Evolutionary conservation across 2,329 filamentous ascomycete genomes (phyloP), one percentile per base, ranked within the genome.

Genomic region (Daldinia sp.): DNA sequence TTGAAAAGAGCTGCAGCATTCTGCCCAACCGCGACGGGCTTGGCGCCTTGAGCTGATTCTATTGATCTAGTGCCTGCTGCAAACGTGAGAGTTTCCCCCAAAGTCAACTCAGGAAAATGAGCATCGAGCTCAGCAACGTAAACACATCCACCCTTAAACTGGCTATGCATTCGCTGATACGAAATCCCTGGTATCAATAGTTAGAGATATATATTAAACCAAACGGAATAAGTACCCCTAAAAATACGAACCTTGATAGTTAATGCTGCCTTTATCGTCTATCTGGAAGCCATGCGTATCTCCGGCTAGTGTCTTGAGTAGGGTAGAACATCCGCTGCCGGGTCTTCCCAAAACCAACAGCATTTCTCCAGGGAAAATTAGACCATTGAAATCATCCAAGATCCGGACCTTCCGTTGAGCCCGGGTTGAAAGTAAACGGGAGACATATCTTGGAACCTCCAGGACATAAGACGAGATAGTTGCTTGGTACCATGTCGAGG

Each of bases 71-170:
- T 88, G 87, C 4, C 87, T 80, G 90, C 90, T 23, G 91, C 91
- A 66, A 94, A 93, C 57, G 85, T 87, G 43, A 94, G 82, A 2
- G 91, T 94, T 68, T 94, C 88, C 49, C 90, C 90, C 30, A 94
- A 90, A 0, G 85, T 88, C 67, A 94, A 78, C 76, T 88, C 85
- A 4, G 90, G 89, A 72, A 93, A 93, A 76, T 93, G 90, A 2
- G 90, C 88, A 74, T 95, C 92, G 30, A 91, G 88, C 75, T 94
- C 91, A 59, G 90, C 90, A 0, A 90, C 92, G 78, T 94, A 94
- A 74, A 94, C 93, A 64, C 90, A 90, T 77, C 94, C 91, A 64
- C 92, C 91, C 21, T 90, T 87, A 79, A 94, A 93, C 63, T 85
- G 82, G 13, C 85, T 86, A 78, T 90, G 86, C 90, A 94, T 93